These are phyloP conservation scores for Chrysoporthe deuterocubensis DNA, from an alignment of 2,329 filamentous ascomycete species.

Conservation along the genomic window DNA sequence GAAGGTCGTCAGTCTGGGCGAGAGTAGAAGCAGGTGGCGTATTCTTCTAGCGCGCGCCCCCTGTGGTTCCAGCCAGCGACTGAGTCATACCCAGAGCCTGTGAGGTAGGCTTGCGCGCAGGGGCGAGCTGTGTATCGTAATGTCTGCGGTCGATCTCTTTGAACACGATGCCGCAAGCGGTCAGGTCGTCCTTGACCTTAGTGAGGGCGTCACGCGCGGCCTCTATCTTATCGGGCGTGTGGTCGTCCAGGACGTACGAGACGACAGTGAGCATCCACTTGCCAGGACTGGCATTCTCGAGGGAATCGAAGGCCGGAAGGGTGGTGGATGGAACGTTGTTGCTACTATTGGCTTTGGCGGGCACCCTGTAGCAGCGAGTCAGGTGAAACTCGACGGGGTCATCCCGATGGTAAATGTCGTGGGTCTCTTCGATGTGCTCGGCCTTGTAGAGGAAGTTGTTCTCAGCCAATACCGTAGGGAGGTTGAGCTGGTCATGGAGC, in stretches of 20 bases:
- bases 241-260: conserved; percentile 58
- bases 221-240: conserved; percentile 60
- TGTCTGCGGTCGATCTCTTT: conserved; percentile 55
- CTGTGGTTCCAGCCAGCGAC: conserved; percentile 15
- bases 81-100: conserved; percentile 26
- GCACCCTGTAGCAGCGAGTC: conserved; percentile 50
- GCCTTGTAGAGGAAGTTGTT: conserved; percentile 58
- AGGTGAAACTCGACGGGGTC: conserved; percentile 54
- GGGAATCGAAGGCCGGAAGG: conserved; percentile 52
- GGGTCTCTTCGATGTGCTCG: conserved; percentile 58
- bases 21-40: neutral
- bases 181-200: conserved; percentile 49
- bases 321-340: conserved; percentile 37
- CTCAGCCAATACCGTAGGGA: conserved; percentile 53
- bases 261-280: conserved; percentile 63
- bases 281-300: conserved; percentile 52
- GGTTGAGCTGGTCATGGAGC: conserved; percentile 54
- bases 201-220: conserved; percentile 58
- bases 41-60: conserved; percentile 2
- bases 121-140: conserved; percentile 49
- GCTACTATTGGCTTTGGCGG: conserved; percentile 31
- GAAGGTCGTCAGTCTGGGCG: neutral
- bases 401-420: conserved; percentile 55
- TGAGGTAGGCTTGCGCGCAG: conserved; percentile 21
- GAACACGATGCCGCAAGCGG: conserved; percentile 56